These are phyloP conservation scores for Emericellopsis terricola DNA, from an alignment of 495 filamentous ascomycete species.

Conservation along the genomic window DNA sequence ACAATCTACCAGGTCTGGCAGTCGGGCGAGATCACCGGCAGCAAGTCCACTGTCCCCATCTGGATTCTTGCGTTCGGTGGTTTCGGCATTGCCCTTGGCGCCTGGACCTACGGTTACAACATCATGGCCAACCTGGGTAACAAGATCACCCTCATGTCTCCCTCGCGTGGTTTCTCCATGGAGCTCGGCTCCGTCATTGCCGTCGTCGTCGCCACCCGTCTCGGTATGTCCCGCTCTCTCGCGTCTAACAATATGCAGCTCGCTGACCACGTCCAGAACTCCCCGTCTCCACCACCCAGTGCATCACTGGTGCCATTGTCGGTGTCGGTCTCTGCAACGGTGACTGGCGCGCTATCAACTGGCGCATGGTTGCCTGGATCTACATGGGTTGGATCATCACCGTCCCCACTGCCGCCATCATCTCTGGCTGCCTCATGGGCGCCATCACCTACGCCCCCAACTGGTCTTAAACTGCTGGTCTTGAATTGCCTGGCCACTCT, in stretches of 20 bases:
- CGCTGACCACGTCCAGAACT: constrained; percentile 10
- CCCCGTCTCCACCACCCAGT: constrained; percentile 42
- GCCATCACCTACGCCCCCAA: constrained; percentile 38
- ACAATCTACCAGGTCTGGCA: constrained; percentile 52
- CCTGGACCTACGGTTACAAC: constrained; percentile 57
- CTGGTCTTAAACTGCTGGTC: constrained; percentile 9
- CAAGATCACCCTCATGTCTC: constrained; percentile 49
- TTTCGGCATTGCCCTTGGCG: constrained; percentile 35
- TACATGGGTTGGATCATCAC: constrained; percentile 41
- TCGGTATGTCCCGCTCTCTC: constrained; percentile 15
- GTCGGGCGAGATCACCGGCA: constrained; percentile 20
- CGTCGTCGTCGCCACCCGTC: constrained; percentile 43
- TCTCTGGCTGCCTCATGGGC: constrained; percentile 37
- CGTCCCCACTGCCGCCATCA: constrained; percentile 34
- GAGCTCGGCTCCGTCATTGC: constrained; percentile 54
- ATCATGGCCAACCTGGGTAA: constrained; percentile 56
- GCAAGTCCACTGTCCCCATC: constrained; percentile 39
- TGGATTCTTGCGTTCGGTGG: constrained; percentile 50
- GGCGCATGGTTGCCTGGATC: constrained; percentile 38
- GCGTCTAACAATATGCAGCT: background rate
- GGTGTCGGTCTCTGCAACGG: constrained; percentile 45
- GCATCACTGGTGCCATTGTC: constrained; percentile 41
- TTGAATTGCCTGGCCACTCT: no score
- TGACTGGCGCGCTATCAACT: constrained; percentile 39
- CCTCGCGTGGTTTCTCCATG: constrained; percentile 48